A percentile compares a stretch with the other conserved stretches of the same genome.
phyloP scores from a whole-genome alignment of 116 monocot species.

The Cymodocea nodosa region DNA sequence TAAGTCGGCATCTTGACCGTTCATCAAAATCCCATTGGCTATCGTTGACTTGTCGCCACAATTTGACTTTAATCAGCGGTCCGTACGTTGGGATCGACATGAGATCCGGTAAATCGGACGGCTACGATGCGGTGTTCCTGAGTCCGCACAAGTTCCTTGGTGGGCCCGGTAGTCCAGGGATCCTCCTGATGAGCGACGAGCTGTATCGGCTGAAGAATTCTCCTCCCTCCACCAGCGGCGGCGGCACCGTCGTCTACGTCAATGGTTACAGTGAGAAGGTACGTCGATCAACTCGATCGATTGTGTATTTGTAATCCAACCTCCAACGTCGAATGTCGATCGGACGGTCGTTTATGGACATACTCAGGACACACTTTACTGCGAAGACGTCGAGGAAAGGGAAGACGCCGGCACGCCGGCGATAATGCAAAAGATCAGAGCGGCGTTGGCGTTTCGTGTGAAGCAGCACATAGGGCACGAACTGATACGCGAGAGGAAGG shows the following conservation, averaged over 20 bases:
- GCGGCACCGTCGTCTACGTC: slow-evolving; percentile 52
- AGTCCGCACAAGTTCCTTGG: slow-evolving; percentile 78
- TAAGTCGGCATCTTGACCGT: not conserved
- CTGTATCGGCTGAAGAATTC: slow-evolving; percentile 31
- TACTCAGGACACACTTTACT: slow-evolving; percentile 51
- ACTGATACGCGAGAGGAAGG: slow-evolving; percentile 21
- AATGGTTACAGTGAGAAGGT: slow-evolving; percentile 14
- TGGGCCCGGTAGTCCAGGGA: slow-evolving; percentile 57
- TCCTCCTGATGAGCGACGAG: slow-evolving; percentile 46
- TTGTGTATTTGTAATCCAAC: too few species aligned
- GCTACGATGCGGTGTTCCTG: slow-evolving; percentile 67
- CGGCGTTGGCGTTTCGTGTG: slow-evolving; percentile 48
- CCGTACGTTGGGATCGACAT: slow-evolving; percentile 67
- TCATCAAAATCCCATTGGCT: too few species aligned
- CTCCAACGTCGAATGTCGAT: too few species aligned
- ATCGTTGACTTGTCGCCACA: not conserved
- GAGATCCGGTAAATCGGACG: slow-evolving; percentile 34
- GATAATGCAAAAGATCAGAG: slow-evolving; percentile 54
- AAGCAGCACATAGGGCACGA: slow-evolving; percentile 35
- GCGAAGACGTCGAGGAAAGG: slow-evolving; percentile 40
- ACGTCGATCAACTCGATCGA: slow-evolving; percentile 2
- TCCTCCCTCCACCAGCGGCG: slow-evolving; percentile 71
- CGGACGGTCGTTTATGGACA: not conserved
- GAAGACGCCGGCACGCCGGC: slow-evolving; percentile 77
- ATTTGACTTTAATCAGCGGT: slow-evolving; percentile 19